Conservation (phyloP, 371 early-diverging fungal genomes). For the Mucor racemosus region DNA sequence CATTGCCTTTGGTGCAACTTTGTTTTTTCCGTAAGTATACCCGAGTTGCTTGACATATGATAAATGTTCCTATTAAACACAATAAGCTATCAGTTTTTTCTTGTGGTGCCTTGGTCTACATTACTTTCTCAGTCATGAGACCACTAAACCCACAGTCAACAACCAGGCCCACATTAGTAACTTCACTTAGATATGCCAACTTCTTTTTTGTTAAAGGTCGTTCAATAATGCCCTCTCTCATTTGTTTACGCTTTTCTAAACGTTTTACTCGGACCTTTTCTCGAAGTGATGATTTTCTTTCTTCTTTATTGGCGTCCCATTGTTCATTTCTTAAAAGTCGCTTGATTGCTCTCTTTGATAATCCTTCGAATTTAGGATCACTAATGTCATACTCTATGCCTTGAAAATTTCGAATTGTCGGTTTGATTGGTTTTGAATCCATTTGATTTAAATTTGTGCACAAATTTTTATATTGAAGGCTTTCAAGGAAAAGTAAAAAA, state of each 20-base stretch:
- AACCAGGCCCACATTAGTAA: constrained; percentile 53
- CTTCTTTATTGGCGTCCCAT: constrained; percentile 42
- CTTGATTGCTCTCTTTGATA: constrained; percentile 42
- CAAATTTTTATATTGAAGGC: too few relatives aligned
- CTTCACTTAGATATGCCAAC: constrained; percentile 24
- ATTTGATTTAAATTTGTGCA: not conserved
- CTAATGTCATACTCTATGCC: constrained; percentile 38
- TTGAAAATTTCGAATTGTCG: constrained; percentile 27
- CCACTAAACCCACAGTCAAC: constrained; percentile 80
- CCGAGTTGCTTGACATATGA: constrained; percentile 26
- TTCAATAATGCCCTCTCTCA: constrained; percentile 39
- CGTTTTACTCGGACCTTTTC: constrained; percentile 37
- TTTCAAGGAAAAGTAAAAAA: too few relatives aligned
- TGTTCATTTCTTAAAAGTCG: constrained; percentile 38
- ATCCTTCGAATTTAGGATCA: constrained; percentile 51
- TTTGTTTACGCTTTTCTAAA: constrained; percentile 29
- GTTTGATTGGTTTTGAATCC: not conserved
- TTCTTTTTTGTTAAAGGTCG: constrained; percentile 35
- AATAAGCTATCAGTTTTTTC: not conserved
- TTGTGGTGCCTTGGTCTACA: too few relatives aligned
- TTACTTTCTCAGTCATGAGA: constrained; percentile 76
- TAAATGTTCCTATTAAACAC: constrained; percentile 42
- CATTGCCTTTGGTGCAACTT: constrained; percentile 48
- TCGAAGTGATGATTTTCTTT: constrained; percentile 28
- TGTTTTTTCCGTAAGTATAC: constrained; percentile 60